Conservation (phyloP, 2,329 filamentous ascomycete species). For the Domatiomyces globalis region DNA sequence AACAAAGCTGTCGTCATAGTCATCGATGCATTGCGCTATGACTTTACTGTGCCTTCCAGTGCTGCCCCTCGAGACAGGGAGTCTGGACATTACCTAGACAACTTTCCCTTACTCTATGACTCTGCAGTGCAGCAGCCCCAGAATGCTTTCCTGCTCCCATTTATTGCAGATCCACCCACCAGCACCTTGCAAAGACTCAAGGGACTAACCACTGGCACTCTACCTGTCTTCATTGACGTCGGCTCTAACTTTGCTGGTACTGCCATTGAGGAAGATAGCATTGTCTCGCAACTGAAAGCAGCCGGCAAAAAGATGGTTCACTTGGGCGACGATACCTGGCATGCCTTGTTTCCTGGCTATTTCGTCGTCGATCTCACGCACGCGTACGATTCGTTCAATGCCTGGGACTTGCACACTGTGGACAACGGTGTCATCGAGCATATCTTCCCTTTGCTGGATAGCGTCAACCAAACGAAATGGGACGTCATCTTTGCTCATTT, state of each 20-base stretch:
- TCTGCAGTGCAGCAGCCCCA: slow-evolving; percentile 58
- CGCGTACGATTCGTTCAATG: slow-evolving; percentile 94
- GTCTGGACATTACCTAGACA: slow-evolving; percentile 64
- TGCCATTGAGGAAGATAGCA: slow-evolving; percentile 84
- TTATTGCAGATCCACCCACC: slow-evolving; percentile 93
- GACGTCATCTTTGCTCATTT: slow-evolving; percentile 92
- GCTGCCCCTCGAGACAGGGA: slow-evolving; percentile 28
- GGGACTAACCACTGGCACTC: slow-evolving; percentile 82
- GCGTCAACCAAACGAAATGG: slow-evolving; percentile 56
- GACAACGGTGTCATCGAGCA: slow-evolving; percentile 90
- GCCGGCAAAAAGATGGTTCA: slow-evolving; percentile 71
- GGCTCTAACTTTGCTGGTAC: slow-evolving; percentile 93
- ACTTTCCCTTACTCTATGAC: slow-evolving; percentile 74
- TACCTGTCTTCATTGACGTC: slow-evolving; percentile 86
- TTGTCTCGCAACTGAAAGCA: slow-evolving; percentile 49
- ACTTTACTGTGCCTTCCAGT: slow-evolving; percentile 76
- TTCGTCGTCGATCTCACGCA: slow-evolving; percentile 76
- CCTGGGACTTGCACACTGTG: slow-evolving; percentile 93
- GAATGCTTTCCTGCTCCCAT: slow-evolving; percentile 80
- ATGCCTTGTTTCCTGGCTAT: slow-evolving; percentile 79
- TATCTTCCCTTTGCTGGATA: slow-evolving; percentile 65
- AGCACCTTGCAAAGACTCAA: slow-evolving; percentile 85
- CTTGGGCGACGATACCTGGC: slow-evolving; percentile 96
- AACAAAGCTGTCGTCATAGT: slow-evolving; percentile 81
- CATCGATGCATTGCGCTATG: slow-evolving; percentile 88